Percentiles rank a stretch among this genome's conserved stretches.
Evolutionary conservation across 78 protist species (phyloP).

Genomic region (Dictyostelium intermedium): DNA sequence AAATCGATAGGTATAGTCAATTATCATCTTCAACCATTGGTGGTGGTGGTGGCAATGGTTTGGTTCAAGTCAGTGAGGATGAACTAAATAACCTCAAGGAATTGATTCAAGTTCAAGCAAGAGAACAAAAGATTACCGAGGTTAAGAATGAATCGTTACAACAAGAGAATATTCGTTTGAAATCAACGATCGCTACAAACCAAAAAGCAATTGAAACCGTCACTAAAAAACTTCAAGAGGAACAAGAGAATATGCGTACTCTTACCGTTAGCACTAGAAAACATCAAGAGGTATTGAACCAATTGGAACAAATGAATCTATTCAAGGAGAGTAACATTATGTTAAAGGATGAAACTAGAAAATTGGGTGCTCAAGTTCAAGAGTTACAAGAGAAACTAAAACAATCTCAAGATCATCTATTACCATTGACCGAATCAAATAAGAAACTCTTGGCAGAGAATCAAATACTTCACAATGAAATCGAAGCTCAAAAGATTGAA

Average conservation of each 20-base stretch:
- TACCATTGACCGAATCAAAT: constrained; percentile 15
- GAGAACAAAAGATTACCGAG: constrained; percentile 73
- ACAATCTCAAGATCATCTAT: constrained; percentile 14
- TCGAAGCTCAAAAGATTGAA: constrained; percentile 44
- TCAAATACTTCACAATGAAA: constrained; percentile 45
- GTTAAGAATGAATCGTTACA: constrained; percentile 33
- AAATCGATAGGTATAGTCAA: constrained; percentile 31
- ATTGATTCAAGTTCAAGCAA: constrained; percentile 31
- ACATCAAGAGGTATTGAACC: constrained; percentile 58
- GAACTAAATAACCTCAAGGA: background rate
- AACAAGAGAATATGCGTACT: constrained; percentile 57
- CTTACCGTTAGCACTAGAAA: constrained; percentile 30
- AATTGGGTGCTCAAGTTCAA: background rate
- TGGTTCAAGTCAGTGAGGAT: background rate
- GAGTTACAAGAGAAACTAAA: background rate
- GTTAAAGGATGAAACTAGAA: constrained; percentile 58
- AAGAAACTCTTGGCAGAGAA: background rate
- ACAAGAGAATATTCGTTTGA: constrained; percentile 54
- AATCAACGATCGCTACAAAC: background rate
- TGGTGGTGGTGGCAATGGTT: background rate
- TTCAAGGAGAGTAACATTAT: constrained; percentile 60
- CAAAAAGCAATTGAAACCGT: constrained; percentile 50
- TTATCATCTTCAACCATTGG: background rate
- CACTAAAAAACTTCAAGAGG: background rate
- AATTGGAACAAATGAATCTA: constrained; percentile 73